These are phyloP conservation scores for Anisogramma anomala DNA, from an alignment of 2,329 filamentous ascomycete species.

Conservation along the genomic window DNA sequence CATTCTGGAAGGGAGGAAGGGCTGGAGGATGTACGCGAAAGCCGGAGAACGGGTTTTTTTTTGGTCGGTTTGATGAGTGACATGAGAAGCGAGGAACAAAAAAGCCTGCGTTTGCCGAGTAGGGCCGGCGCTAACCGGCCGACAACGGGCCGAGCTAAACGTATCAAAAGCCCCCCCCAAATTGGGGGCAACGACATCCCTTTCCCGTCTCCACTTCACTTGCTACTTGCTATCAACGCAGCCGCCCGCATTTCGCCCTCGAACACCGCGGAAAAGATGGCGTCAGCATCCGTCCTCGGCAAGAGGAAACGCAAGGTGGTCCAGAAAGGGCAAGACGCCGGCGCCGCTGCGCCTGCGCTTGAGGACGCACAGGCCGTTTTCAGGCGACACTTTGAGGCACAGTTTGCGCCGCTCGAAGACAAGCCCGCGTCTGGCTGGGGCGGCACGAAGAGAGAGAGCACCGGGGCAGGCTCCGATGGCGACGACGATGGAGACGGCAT, in stretches of 20 bases:
- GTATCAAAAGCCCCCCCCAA: not conserved
- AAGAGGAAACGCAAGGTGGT: constrained; percentile 11
- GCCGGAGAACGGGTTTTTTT: no score
- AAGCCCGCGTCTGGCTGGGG: constrained; percentile 19
- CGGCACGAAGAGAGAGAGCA: constrained; percentile 23
- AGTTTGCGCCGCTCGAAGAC: constrained; percentile 60
- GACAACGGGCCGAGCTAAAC: constrained; percentile 1
- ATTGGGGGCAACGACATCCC: no score
- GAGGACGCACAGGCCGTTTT: constrained; percentile 63
- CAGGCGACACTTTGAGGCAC: constrained; percentile 73
- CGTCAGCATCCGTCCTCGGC: constrained; percentile 5
- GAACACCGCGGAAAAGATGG: constrained; percentile 13
- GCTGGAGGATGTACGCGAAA: no score
- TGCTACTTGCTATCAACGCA: no score
- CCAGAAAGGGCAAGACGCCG: constrained; percentile 1
- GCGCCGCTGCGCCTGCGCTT: constrained; percentile 16
- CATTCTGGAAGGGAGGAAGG: constrained; percentile 44
- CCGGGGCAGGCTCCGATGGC: constrained; percentile 19
- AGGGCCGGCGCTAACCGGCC: not conserved
- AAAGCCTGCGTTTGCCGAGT: not conserved
- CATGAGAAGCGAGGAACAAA: no score
- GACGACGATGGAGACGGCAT: constrained; percentile 21
- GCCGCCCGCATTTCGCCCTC: no score
- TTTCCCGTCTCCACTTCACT: no score
- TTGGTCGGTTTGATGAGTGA: no score